Base-by-base conservation (phyloP, 2,329 filamentous ascomycete species). In the Tolypocladium endophyticum region DNA sequence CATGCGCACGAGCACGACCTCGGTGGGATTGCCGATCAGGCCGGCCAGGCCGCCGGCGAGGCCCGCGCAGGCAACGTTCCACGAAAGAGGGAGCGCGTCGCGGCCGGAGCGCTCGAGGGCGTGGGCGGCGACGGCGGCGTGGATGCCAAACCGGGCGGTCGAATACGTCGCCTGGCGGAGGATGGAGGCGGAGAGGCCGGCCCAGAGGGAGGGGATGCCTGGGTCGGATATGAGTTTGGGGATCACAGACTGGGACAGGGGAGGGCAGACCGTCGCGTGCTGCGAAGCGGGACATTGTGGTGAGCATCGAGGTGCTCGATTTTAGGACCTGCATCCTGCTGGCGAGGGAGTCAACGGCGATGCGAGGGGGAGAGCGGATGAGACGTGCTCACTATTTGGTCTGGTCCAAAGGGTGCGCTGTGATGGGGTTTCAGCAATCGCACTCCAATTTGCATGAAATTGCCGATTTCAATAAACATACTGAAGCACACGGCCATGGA, bases 401-500 rank as follows among this genome's bases (percentile, higher is more conserved):
- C 59, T 77, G 74, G 55, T 78, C 76, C 41, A 45, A 1, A 77
- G 61, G 16, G 75, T 76, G 61, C 77, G 76, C n/a, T 76, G 74
- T 76, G 47, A 25, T 23, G 41, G 11, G 6, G 5, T 45, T 4
- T 25, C 41, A 25, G 11, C 4, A 14, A 45, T 5, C 6, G 4
- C n/a, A 23, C 4, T 16, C 43, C 8, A 4, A 16, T 5, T 28
- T 25, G 12, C 23, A 28, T 28, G 43, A 38, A 63, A 18, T 7
- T 28, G 3, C 8, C 8, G 38, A 3, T 30, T 50, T 14, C 53
- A 63, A 52, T 6, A 8, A 43, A 70, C 74, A 65, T 63, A 77
- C 75, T 78, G 61, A 77, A 77, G 66, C 75, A 77, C 25, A 76
- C 75, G 30, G 76, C 75, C 72, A 77, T 75, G 11, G 73, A 76